These are phyloP conservation scores for Eragrostis nindensis DNA, from an alignment of 176 grass and related monocot genomes.

Conservation along the genomic window DNA sequence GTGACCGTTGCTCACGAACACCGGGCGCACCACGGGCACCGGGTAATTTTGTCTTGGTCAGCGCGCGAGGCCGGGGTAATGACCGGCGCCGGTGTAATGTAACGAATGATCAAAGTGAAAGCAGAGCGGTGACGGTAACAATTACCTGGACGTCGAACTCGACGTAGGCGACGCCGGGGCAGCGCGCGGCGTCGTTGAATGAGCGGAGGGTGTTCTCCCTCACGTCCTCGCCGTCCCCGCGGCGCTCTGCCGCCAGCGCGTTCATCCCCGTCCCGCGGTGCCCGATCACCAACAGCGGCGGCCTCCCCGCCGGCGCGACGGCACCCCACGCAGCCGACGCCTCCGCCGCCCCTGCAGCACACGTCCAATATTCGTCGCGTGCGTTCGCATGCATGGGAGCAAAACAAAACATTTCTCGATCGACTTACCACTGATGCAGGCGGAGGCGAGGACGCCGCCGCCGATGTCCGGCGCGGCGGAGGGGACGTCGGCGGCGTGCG, in stretches of 20 bases:
- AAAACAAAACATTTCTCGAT: too few relatives aligned
- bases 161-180: slow-evolving; percentile 63
- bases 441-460: slow-evolving; percentile 50
- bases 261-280: slow-evolving; percentile 96
- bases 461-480: slow-evolving; percentile 32
- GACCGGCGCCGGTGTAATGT: too few relatives aligned
- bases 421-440: too few relatives aligned
- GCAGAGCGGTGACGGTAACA: too few relatives aligned
- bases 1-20: too few relatives aligned
- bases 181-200: slow-evolving; percentile 67
- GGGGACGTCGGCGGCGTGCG: slow-evolving; percentile 49
- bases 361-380: too few relatives aligned
- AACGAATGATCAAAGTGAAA: too few relatives aligned
- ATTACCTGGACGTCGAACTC: slow-evolving; percentile 93
- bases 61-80: too few relatives aligned
- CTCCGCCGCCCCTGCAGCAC: background rate
- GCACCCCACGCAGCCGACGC: background rate
- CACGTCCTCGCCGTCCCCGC: slow-evolving; percentile 51
- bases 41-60: too few relatives aligned
- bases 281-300: slow-evolving; percentile 57
- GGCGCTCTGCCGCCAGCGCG: slow-evolving; percentile 53
- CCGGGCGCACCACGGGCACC: too few relatives aligned
- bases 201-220: slow-evolving; percentile 81
- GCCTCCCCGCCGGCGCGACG: background rate
- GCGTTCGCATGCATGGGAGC: too few relatives aligned